Evolutionary conservation across 805 yeast species (phyloP), one percentile per base, ranked within the genome.

Genomic region (Teunomyces gatunensis): DNA sequence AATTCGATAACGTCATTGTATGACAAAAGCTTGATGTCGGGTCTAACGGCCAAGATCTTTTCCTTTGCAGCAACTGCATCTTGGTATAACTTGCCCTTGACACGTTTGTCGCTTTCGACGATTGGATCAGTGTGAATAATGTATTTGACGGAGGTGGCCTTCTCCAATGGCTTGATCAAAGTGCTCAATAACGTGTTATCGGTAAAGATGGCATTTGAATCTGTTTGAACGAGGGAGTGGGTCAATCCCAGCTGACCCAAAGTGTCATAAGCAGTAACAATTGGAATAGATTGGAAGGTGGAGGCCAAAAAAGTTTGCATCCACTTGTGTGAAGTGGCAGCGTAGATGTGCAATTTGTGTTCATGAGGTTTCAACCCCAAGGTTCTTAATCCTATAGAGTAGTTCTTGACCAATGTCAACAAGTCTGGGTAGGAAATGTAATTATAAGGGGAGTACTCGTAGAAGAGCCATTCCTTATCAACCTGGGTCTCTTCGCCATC

Each of bases 211-310:
- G 85, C 96, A 46, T 68, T 75, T 23, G 96, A 81, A 42, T 77
- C 87, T 3, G 98, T 89, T 71, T 91, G 88, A 35, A 79, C 76
- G 61, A 94, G 75, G 2, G 97, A 90, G 68, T 87, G 96, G 48
- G 85, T 85, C 61, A 91, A 77, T 20, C 96, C 96, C 32, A 78
- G 77, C 68, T 89, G 96, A 48, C 97, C 97, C 55, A 91, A 76
- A 37, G 97, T 89, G 67, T 91, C 97, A 68, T 94, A 94, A 33
- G 99, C 98, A 12, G 99, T 94, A 35, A 90, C 98, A 48, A 87
- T 78, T 20, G 98, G 87, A 50, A 94, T 84, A 43, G 79, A 70
- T 68, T 89, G 97, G 45, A 90, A 74, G 57, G 81, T 80, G 45
- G 89, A 78, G 12, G 91, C 96, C 49, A 89, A 66, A 54, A 83